phyloP scores from a whole-genome alignment of 225 moss, liverwort and hornwort species.

The Physcomitrellopsis africana region DNA sequence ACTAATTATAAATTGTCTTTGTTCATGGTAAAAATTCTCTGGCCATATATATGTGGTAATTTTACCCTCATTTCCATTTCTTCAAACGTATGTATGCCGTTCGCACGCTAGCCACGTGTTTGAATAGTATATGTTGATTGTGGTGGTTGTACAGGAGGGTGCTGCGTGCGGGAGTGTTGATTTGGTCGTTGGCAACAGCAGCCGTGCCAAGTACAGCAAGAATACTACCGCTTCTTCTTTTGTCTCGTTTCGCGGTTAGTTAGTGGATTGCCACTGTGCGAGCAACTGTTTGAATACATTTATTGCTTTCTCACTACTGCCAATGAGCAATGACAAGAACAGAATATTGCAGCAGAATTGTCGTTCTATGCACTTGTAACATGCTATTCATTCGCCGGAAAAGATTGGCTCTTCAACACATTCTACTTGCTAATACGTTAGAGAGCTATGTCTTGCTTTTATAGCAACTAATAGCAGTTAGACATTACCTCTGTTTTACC shows the following conservation, averaged over 20 bases:
- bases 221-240: constrained; percentile 76
- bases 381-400: background rate
- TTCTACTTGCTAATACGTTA: background rate
- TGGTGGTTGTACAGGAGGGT: constrained; percentile 71
- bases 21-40: background rate
- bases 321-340: background rate
- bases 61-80: constrained; percentile 8
- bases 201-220: constrained; percentile 67
- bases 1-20: background rate
- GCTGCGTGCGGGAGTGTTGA: constrained; percentile 73
- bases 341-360: background rate
- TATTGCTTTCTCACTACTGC: background rate
- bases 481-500: constrained; percentile 14
- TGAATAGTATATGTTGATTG: constrained; percentile 26
- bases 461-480: background rate
- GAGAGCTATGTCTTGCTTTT: background rate
- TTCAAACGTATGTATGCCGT: constrained; percentile 17
- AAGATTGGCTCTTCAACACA: background rate
- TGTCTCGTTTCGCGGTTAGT: constrained; percentile 83
- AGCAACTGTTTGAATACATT: background rate
- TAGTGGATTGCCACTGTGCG: constrained; percentile 11
- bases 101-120: constrained; percentile 9
- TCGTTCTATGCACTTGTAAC: background rate
- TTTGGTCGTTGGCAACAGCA: constrained; percentile 96
- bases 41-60: too few species aligned